Evolutionary conservation across 2,329 filamentous ascomycete genomes (phyloP).

Genomic region (Beauveria caledonica): DNA sequence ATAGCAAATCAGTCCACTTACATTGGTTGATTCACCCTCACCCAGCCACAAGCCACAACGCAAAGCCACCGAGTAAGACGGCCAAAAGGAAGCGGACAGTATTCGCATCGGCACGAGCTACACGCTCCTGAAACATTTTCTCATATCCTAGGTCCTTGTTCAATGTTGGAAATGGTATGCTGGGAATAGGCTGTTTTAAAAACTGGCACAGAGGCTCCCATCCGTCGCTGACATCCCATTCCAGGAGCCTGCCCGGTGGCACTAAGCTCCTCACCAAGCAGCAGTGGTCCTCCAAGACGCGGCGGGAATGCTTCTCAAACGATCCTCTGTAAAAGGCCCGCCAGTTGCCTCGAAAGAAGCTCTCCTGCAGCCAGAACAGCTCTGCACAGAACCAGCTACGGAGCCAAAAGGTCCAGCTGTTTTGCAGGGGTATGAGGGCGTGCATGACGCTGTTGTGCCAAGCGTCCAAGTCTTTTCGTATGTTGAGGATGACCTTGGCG

Average conservation of each 20-base stretch:
- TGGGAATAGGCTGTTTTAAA: conserved; percentile 26
- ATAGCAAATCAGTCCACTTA: no score
- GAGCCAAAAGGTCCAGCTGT: conserved; percentile 11
- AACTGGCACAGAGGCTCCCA: conserved; percentile 35
- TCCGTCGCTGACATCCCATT: conserved; percentile 30
- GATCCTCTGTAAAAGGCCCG: background rate
- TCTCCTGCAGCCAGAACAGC: conserved; percentile 21
- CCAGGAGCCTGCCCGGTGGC: conserved; percentile 25
- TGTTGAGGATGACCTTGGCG: conserved; percentile 36
- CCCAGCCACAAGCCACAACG: no score
- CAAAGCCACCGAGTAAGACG: no score
- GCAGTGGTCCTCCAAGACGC: background rate
- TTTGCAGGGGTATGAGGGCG: conserved; percentile 14
- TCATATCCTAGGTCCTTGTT: background rate
- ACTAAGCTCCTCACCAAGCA: background rate
- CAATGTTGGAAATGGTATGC: conserved; percentile 23
- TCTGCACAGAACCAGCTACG: conserved; percentile 21
- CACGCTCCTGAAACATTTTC: background rate
- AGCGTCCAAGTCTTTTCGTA: conserved; percentile 26
- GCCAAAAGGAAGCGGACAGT: background rate
- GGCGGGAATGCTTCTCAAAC: background rate
- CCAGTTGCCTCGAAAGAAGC: background rate
- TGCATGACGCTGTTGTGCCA: conserved; percentile 27
- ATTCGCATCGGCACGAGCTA: background rate
- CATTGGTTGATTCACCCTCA: no score